Evolutionary conservation across 169 alveolate species (phyloP).

Genomic region (Eimeria acervulina): DNA sequence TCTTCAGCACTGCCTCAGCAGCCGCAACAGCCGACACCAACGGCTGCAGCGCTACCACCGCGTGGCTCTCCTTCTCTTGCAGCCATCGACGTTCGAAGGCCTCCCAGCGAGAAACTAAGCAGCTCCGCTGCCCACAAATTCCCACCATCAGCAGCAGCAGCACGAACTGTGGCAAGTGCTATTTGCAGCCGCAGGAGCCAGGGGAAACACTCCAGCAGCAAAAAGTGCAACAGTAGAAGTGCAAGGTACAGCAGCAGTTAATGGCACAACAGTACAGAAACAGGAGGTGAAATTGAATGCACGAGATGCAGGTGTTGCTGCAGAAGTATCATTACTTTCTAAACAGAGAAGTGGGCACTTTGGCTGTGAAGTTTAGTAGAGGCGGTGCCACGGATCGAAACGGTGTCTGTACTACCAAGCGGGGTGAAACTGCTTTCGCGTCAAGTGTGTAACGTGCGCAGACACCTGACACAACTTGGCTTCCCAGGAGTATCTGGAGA

Average conservation of each 20-base stretch:
- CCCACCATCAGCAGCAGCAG: neutral
- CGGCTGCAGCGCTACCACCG: slow-evolving; percentile 61
- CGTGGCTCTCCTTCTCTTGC: slow-evolving; percentile 59
- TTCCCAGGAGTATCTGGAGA: slow-evolving; percentile 36
- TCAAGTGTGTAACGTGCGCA: neutral
- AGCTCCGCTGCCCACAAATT: slow-evolving; percentile 43
- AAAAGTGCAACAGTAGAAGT: neutral
- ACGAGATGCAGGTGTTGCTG: neutral
- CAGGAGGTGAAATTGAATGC: neutral
- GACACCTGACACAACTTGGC: slow-evolving; percentile 64
- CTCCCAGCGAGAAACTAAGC: slow-evolving; percentile 59
- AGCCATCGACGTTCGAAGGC: slow-evolving; percentile 62
- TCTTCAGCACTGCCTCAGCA: slow-evolving; percentile 52
- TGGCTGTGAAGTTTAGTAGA: neutral
- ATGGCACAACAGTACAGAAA: neutral
- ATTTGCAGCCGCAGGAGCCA: neutral
- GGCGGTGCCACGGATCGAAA: too few species aligned
- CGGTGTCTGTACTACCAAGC: neutral
- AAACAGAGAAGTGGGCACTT: neutral
- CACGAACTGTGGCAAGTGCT: neutral
- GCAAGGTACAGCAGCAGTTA: neutral
- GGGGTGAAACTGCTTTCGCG: neutral
- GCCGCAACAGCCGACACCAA: slow-evolving; percentile 45
- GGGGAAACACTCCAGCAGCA: neutral
- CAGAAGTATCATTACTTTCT: neutral